Percentiles rank a stretch among this genome's conserved stretches.
Evolutionary conservation across 2,329 filamentous ascomycete species (phyloP).

Genomic region (Diaporthe longicolla): DNA sequence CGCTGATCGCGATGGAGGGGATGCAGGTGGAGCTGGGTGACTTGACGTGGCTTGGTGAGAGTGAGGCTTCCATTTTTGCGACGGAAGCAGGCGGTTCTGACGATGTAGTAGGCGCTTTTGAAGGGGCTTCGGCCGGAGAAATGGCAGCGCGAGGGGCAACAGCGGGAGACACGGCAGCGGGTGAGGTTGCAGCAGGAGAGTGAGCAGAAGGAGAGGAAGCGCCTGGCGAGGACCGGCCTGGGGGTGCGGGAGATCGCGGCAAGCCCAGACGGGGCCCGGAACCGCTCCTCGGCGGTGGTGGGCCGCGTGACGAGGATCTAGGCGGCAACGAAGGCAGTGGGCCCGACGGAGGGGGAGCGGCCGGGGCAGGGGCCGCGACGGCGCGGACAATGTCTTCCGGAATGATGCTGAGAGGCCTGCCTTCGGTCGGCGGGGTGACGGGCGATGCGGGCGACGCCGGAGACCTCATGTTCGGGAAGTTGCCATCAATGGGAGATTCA

Average conservation of each 20-base stretch:
- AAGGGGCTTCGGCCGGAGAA: not conserved
- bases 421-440: constrained; percentile 52
- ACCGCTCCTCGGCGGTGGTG: constrained; percentile 16
- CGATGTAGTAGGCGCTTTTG: not conserved
- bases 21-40: constrained; percentile 8
- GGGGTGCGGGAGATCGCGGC: constrained; percentile 16
- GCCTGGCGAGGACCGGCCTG: not conserved
- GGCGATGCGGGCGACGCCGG: constrained; percentile 63
- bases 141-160: not conserved
- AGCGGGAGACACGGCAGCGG: not conserved
- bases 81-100: not conserved
- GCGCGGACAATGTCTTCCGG: constrained; percentile 30
- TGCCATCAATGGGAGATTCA: constrained; percentile 42
- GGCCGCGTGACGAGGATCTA: constrained; percentile 13
- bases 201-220: not conserved
- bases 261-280: not conserved
- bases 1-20: constrained; percentile 29
- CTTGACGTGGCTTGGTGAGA: constrained; percentile 13
- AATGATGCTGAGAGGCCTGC: constrained; percentile 39
- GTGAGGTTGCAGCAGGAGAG: not conserved
- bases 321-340: constrained; percentile 30
- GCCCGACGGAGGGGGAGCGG: constrained; percentile 20
- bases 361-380: not conserved
- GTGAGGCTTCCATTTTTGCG: not conserved
- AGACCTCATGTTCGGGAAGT: constrained; percentile 51